Base-by-base conservation (phyloP, 2,329 filamentous ascomycete species). In the Thermothelomyces thermophilus region DNA sequence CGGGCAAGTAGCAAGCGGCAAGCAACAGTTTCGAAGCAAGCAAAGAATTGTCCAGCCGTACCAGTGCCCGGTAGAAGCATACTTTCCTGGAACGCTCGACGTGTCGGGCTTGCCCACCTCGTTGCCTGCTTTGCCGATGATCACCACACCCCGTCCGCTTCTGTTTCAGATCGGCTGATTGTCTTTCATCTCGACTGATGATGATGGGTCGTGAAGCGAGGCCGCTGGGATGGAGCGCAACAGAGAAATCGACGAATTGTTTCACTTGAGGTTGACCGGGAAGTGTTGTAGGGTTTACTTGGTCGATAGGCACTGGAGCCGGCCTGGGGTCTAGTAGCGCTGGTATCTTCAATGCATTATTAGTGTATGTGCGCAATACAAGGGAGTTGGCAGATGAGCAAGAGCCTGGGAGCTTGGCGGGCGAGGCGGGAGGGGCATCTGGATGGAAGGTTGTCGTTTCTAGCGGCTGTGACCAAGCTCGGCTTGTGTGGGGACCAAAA, bases 141-240 rank as follows among this genome's bases (percentile, higher is more conserved):
- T 19, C 28, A 19, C 17, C n/a, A 26, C 26, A 36, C 41, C 20
- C 20, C 40, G 36, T 47, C 33, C 28, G 43, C 7, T 24, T n/a
- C n/a, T 50, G 43, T 53, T 53, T 53, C 48, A 50, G 44, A 48
- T 53, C 34, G 33, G 28, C 41, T 20, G 33, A 24, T 42, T 30
- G n/a, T 35, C 14, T 37, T n/a, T 36, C 30, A 3, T 37, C 26
- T 33, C 10, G 39, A 26, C 41, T 39, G 34, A 41, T 13, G 9
- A 14, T 31, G 20, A 31, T n/a, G 11, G 28, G 17, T 13, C 5
- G 13, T 20, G 5, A 14, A 13, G 26, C 5, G 28, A 17, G 5
- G 40, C 9, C 20, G 41, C 19, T 35, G 9, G 3, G 5, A 34
- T 2, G 10, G 16, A 30, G 20, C 6, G 17, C 17, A 3, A 24